Conservation (phyloP, 805 yeast species). For the Vanderwaltozyma verrucispora region DNA sequence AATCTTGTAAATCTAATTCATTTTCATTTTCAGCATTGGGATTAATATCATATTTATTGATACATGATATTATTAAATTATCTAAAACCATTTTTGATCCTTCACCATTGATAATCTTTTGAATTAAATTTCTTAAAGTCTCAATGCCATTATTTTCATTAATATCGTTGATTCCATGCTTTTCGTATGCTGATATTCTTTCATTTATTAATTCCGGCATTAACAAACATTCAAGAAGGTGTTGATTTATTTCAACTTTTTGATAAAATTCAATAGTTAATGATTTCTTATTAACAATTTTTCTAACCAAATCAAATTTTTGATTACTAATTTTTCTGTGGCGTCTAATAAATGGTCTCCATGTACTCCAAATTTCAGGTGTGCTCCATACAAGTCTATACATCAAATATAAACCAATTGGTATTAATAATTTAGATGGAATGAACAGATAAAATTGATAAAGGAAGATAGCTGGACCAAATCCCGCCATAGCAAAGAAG, state of each 20-base stretch:
- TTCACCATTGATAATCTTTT: background rate
- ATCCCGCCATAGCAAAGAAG: background rate
- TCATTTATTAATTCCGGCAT: background rate
- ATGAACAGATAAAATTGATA: slow-evolving; percentile 1
- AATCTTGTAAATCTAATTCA: background rate
- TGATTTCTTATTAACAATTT: background rate
- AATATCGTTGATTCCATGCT: background rate
- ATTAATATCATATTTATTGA: background rate
- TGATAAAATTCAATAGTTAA: background rate
- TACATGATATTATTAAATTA: background rate
- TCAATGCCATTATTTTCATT: background rate
- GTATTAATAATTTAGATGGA: background rate
- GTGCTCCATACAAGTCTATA: slow-evolving; percentile 15
- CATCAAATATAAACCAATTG: background rate
- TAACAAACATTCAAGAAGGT: background rate
- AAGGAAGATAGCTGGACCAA: slow-evolving; percentile 1
- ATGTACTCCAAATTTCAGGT: slow-evolving; percentile 18
- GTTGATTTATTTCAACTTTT: background rate
- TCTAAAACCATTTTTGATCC: background rate
- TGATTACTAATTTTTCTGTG: background rate
- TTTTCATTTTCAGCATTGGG: background rate
- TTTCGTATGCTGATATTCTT: background rate
- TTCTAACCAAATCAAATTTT: background rate
- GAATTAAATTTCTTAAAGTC: background rate
- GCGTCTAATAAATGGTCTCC: slow-evolving; percentile 14